These are phyloP conservation scores for Lipomyces lipofer DNA, from an alignment of 805 yeast genomes.

Conservation along the genomic window DNA sequence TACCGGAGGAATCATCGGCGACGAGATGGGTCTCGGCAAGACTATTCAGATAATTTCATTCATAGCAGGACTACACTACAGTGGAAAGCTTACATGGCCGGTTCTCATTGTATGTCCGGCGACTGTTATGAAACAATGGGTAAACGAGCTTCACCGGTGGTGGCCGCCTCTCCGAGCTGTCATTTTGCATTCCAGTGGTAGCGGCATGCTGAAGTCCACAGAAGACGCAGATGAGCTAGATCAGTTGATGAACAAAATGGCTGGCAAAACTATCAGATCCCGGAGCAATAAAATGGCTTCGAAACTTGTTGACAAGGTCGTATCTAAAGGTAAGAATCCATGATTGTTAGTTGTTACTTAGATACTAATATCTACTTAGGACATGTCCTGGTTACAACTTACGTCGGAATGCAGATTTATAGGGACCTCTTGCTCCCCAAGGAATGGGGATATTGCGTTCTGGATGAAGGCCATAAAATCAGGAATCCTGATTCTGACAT, in stretches of 20 bases:
- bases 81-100: constrained; percentile 72
- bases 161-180: constrained; percentile 93
- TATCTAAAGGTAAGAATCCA: constrained; percentile 9
- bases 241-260: constrained; percentile 45
- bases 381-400: constrained; percentile 86
- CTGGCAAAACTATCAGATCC: constrained; percentile 35
- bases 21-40: constrained; percentile 98
- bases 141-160: constrained; percentile 94
- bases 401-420: constrained; percentile 78
- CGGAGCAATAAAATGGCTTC: constrained; percentile 34
- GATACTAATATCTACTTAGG: constrained; percentile 53
- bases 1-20: constrained; percentile 95
- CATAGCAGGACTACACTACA: constrained; percentile 85
- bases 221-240: constrained; percentile 36
- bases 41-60: constrained; percentile 91
- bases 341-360: constrained; percentile 9
- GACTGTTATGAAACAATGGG: constrained; percentile 95
- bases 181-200: constrained; percentile 87
- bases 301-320: constrained; percentile 29
- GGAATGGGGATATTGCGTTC: constrained; percentile 84
- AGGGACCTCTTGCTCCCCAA: constrained; percentile 60
- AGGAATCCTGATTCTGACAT: constrained; percentile 91
- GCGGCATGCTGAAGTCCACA: constrained; percentile 60
- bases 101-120: constrained; percentile 92
- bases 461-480: constrained; percentile 97